These are phyloP conservation scores for Podaxis sp. DNA, from an alignment of 768 basidiomycete species.

Conservation along the genomic window DNA sequence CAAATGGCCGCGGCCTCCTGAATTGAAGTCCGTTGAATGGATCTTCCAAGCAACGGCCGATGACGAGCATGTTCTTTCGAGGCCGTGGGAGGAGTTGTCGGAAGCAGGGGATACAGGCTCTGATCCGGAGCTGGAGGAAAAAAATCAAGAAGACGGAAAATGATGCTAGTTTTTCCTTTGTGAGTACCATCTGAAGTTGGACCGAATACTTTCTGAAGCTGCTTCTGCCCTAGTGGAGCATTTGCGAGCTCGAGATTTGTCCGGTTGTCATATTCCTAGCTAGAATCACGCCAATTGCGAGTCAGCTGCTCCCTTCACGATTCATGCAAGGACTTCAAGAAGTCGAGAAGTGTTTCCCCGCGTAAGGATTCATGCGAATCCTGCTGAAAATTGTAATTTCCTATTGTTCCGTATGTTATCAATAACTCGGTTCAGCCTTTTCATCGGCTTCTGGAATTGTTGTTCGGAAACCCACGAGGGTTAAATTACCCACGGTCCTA, in stretches of 20 bases:
- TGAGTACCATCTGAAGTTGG: not conserved
- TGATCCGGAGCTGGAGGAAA: not conserved
- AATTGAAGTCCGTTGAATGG: conserved; percentile 2
- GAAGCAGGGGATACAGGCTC: not conserved
- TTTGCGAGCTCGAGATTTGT: not conserved
- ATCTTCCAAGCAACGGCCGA: not conserved
- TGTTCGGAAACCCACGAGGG: not conserved
- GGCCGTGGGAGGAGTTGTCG: not conserved
- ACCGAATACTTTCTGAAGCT: not conserved
- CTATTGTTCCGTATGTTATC: not conserved
- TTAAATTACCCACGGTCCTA: not conserved
- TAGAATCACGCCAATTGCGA: not conserved
- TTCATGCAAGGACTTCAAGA: not conserved
- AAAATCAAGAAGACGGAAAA: not conserved
- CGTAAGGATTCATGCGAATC: not conserved
- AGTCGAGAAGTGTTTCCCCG: not conserved
- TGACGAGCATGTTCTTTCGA: not conserved
- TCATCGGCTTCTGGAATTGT: not conserved
- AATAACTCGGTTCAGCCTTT: not conserved
- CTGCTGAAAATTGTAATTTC: not conserved
- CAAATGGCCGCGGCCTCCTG: not conserved
- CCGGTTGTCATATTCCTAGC: not conserved
- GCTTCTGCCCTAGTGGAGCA: not conserved
- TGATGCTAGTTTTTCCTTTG: not conserved
- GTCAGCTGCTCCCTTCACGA: not conserved